Evolutionary conservation across 139 green algal species (phyloP).

Genomic region (Spirogloea muscicola): DNA sequence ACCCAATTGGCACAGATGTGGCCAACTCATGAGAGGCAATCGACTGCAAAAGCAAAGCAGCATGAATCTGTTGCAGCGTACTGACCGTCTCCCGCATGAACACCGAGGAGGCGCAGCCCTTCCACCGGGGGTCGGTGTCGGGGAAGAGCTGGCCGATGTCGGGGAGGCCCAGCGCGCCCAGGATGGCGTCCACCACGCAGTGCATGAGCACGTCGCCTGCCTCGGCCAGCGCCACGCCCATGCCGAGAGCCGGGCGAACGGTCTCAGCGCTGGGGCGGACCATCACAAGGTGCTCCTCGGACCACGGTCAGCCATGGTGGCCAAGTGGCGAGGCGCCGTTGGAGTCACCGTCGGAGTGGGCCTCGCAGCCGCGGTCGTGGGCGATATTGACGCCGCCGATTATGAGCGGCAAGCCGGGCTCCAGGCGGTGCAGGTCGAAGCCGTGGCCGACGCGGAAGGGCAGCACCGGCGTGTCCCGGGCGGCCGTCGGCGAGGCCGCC

Average conservation of each 20-base stretch:
- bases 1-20: no score
- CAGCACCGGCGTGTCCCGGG: constrained; percentile 11
- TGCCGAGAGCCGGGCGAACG: no score
- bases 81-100: constrained; percentile 75
- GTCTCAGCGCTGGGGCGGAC: no score
- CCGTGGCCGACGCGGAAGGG: constrained; percentile 52
- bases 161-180: constrained; percentile 88
- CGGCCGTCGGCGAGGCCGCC: not conserved
- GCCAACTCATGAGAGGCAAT: no score
- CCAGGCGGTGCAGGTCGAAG: constrained; percentile 54
- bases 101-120: constrained; percentile 81
- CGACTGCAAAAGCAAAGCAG: not conserved
- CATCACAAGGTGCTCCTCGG: no score
- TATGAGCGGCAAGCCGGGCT: constrained; percentile 82
- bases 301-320: no score
- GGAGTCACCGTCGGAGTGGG: constrained; percentile 78
- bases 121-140: constrained; percentile 97
- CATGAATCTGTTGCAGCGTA: not conserved
- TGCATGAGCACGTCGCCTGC: constrained; percentile 90
- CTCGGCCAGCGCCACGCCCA: no score
- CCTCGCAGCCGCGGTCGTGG: constrained; percentile 91
- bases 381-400: constrained; percentile 93
- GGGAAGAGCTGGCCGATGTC: constrained; percentile 99
- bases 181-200: constrained; percentile 90
- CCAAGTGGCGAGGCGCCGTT: no score